A percentile compares a stretch with the other conserved stretches of the same genome.
Evolutionary conservation across 106 monocot genomes (phyloP).

Genomic region (Allium cepa): DNA sequence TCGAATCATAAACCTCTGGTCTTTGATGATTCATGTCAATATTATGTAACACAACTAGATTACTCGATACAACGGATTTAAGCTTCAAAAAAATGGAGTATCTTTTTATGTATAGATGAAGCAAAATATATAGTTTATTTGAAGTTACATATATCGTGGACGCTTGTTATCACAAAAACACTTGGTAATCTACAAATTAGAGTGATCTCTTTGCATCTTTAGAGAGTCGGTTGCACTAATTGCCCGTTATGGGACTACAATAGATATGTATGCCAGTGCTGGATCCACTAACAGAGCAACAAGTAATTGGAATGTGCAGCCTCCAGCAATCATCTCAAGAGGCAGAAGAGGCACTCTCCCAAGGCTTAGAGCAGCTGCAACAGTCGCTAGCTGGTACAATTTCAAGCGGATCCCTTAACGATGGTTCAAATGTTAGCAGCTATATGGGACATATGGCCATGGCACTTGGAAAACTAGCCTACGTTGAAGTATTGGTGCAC

Average conservation of each 20-base stretch:
- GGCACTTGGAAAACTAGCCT: conserved; percentile 64
- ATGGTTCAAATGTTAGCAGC: conserved; percentile 35
- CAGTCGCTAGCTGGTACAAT: conserved; percentile 70
- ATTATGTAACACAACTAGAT: no score
- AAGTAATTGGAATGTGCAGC: conserved; percentile 60
- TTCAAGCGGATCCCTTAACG: conserved; percentile 40
- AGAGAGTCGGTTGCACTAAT: no score
- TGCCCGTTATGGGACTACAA: neutral
- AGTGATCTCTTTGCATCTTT: no score
- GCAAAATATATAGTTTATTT: no score
- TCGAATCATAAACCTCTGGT: no score
- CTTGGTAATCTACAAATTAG: neutral
- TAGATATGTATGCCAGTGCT: conserved; percentile 70
- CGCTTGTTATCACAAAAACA: no score
- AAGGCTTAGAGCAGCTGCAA: conserved; percentile 81
- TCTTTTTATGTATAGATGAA: no score
- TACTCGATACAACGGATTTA: no score
- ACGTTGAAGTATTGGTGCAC: conserved; percentile 70
- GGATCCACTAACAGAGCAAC: conserved; percentile 90
- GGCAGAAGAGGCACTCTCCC: conserved; percentile 94
- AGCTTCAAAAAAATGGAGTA: no score
- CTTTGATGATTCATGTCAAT: no score
- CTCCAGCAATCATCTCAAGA: conserved; percentile 89
- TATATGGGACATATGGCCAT: conserved; percentile 89
- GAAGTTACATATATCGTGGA: no score